phyloP scores from a whole-genome alignment of 2,329 filamentous ascomycete genomes.

The Colletotrichum cereale region DNA sequence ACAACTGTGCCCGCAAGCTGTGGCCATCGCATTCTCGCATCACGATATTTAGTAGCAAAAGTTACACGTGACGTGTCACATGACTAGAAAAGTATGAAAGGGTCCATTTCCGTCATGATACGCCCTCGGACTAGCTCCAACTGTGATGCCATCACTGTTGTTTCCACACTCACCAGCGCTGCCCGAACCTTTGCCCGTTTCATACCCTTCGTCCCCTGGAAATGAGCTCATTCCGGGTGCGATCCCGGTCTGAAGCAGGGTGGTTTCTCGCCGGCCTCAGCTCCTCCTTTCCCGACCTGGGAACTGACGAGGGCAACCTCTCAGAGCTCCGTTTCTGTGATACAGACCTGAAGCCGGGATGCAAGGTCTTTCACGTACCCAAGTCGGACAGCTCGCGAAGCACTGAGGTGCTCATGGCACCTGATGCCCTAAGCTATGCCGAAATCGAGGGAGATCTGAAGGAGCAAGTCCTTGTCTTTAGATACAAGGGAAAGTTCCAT shows the following conservation, averaged over 20 bases:
- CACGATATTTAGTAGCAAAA: fast-evolving
- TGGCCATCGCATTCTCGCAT: background rate
- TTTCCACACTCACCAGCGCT: background rate
- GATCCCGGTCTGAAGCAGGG: constrained; percentile 45
- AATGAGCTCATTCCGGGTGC: constrained; percentile 45
- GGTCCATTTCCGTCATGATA: background rate
- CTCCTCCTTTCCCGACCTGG: constrained; percentile 68
- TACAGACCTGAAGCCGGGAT: constrained; percentile 61
- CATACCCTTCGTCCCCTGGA: background rate
- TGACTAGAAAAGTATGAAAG: background rate
- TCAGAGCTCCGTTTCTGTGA: constrained; percentile 56
- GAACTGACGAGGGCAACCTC: constrained; percentile 53
- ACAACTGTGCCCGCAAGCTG: background rate
- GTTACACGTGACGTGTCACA: background rate
- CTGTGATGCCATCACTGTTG: background rate
- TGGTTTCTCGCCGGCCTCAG: constrained; percentile 69
- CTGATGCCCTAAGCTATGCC: constrained; percentile 47
- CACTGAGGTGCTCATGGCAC: constrained; percentile 52
- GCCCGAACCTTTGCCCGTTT: no score
- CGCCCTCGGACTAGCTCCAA: background rate
- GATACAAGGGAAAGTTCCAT: constrained; percentile 73
- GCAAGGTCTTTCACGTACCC: constrained; percentile 69
- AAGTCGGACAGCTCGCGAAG: constrained; percentile 51
- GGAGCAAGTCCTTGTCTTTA: constrained; percentile 75
- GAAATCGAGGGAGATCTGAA: constrained; percentile 55